phyloP scores from a whole-genome alignment of 371 early-diverging fungal genomes.

The Mucor indicus region DNA sequence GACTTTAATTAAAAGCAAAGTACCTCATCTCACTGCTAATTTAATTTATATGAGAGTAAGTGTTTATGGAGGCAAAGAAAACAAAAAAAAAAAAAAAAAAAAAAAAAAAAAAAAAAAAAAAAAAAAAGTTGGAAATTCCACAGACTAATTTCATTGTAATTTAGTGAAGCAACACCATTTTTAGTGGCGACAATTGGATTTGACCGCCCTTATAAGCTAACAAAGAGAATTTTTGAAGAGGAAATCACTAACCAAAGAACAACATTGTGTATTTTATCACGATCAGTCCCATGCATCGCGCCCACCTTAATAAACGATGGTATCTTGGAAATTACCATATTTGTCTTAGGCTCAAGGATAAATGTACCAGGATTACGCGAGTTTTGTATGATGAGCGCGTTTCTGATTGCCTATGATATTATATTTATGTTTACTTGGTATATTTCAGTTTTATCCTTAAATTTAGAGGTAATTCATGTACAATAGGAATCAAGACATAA shows the following conservation, averaged over 20 bases:
- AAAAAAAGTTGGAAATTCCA: background rate
- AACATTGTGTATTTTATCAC: too few species aligned
- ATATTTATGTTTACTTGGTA: slow-evolving; percentile 2
- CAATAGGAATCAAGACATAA: background rate
- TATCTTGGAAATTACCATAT: background rate
- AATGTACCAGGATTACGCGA: background rate
- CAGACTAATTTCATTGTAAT: too few species aligned
- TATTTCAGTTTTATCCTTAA: slow-evolving; percentile 2
- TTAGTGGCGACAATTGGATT: too few species aligned
- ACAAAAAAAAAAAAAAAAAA: background rate
- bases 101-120: background rate
- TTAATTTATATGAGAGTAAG: slow-evolving; percentile 54
- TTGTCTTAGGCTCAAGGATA: background rate
- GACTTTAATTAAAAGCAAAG: slow-evolving; percentile 47
- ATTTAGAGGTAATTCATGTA: background rate
- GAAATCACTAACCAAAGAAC: background rate
- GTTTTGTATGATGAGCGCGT: slow-evolving; percentile 1
- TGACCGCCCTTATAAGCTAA: too few species aligned
- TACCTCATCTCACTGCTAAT: slow-evolving; percentile 53
- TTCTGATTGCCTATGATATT: background rate
- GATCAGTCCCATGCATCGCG: too few species aligned
- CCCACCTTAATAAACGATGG: background rate
- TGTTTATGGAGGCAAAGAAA: too few species aligned
- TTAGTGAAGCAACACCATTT: slow-evolving; percentile 70
- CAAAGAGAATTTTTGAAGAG: slow-evolving; percentile 59